These are phyloP conservation scores for Schoenoplectus tabernaemontani DNA, from an alignment of 202 grass and related monocot genomes.

Conservation along the genomic window DNA sequence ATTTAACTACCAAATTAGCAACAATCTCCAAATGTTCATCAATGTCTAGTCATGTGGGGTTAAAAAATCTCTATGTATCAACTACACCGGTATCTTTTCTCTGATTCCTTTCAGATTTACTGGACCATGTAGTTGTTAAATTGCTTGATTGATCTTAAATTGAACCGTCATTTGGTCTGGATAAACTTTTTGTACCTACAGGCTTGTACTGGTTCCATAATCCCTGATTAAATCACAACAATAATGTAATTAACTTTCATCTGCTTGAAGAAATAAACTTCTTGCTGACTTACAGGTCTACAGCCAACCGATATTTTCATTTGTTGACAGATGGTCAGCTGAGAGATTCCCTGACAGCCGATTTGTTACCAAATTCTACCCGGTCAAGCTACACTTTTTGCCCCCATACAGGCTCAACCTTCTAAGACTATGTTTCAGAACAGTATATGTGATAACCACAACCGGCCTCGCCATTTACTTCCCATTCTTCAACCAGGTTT, in stretches of 20 bases:
- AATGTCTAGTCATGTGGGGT: neutral
- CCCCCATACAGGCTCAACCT: slow-evolving; percentile 27
- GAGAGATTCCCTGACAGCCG: slow-evolving; percentile 27
- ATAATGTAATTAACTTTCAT: neutral
- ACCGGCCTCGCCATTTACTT: slow-evolving; percentile 64
- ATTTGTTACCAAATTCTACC: slow-evolving; percentile 28
- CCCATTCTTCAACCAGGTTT: slow-evolving; percentile 75
- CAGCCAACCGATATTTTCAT: slow-evolving; percentile 61
- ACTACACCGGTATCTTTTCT: neutral
- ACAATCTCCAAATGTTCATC: neutral
- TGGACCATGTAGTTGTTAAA: slow-evolving; percentile 3
- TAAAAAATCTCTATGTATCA: neutral
- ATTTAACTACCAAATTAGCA: neutral
- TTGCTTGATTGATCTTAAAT: neutral
- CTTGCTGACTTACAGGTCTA: slow-evolving; percentile 35
- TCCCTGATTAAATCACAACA: neutral
- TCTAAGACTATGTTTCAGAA: slow-evolving; percentile 51
- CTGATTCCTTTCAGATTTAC: slow-evolving; percentile 30
- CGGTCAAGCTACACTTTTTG: slow-evolving; percentile 21
- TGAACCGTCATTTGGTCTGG: neutral
- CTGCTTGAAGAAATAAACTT: neutral
- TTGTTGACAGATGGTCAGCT: slow-evolving; percentile 32
- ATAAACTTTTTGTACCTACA: neutral
- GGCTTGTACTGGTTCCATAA: neutral
- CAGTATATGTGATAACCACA: slow-evolving; percentile 42